phyloP scores from a whole-genome alignment of 345 rosid genomes.

The Geranium rotundifolium region DNA sequence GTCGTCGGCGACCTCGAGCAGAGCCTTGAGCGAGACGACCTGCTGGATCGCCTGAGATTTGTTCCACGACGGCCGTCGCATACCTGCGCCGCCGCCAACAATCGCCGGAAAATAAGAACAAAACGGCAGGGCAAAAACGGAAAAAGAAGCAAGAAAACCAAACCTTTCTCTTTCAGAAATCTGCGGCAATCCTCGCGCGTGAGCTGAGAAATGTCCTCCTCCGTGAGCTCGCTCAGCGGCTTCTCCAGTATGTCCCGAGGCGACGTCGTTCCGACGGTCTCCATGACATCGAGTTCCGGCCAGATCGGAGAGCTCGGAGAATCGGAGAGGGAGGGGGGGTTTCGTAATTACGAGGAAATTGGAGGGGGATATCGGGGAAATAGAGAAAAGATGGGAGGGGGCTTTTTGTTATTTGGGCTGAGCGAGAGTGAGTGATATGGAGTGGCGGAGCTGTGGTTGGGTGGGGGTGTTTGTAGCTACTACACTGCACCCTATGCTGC shows the following conservation, averaged over 20 bases:
- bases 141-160: not conserved
- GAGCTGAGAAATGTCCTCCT: constrained; percentile 95
- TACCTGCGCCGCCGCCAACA: constrained; percentile 45
- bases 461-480: constrained; percentile 7
- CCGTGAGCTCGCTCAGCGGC: constrained; percentile 69
- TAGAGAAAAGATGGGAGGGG: constrained; percentile 10
- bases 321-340: constrained; percentile 7
- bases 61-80: constrained; percentile 96
- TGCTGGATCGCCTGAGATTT: constrained; percentile 98
- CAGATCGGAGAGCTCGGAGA: no score
- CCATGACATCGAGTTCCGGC: no score
- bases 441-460: constrained; percentile 11
- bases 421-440: not conserved
- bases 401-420: not conserved
- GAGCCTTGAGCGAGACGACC: constrained; percentile 76
- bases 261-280: constrained; percentile 33
- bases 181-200: constrained; percentile 94
- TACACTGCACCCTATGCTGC: constrained; percentile 55
- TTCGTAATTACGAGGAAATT: no score
- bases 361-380: no score
- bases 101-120: not conserved
- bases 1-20: constrained; percentile 52
- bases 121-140: not conserved
- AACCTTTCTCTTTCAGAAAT: constrained; percentile 85
- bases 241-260: constrained; percentile 61